Percentiles rank a stretch among this genome's conserved stretches.
phyloP scores from a whole-genome alignment of 2,329 filamentous ascomycete species.

The Phaeosphaeriaceae sp. region DNA sequence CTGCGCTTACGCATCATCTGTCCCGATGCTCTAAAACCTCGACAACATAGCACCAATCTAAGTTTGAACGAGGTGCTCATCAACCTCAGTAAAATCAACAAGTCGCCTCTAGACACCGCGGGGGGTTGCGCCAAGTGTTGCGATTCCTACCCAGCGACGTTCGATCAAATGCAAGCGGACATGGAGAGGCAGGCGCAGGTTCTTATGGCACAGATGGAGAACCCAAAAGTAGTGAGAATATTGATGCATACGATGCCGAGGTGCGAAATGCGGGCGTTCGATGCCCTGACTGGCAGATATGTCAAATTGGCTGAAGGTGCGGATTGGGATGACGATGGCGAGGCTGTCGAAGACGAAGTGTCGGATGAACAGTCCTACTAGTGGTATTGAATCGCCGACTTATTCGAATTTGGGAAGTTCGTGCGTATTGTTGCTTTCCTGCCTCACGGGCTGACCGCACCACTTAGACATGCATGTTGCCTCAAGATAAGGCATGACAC shows the following conservation, averaged over 20 bases:
- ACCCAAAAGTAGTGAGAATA: constrained; percentile 29
- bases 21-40: constrained; percentile 24
- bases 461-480: too few species aligned
- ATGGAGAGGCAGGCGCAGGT: constrained; percentile 29
- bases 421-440: too few species aligned
- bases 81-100: constrained; percentile 27
- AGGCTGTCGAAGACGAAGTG: constrained; percentile 25
- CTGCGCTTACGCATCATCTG: constrained; percentile 28
- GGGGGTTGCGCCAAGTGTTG: constrained; percentile 20
- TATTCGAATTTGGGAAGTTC: too few species aligned
- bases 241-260: constrained; percentile 23
- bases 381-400: too few species aligned
- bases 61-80: constrained; percentile 26
- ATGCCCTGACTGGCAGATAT: constrained; percentile 28
- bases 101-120: constrained; percentile 19
- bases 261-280: constrained; percentile 24
- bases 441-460: too few species aligned
- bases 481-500: too few species aligned
- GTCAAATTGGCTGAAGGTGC: constrained; percentile 20
- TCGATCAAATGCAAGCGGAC: constrained; percentile 22
- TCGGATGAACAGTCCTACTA: constrained; percentile 22
- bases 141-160: constrained; percentile 10
- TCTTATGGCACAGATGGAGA: constrained; percentile 25
- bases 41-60: constrained; percentile 23
- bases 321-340: constrained; percentile 30